These are phyloP conservation scores for Neurospora sp. DNA, from an alignment of 495 filamentous ascomycete species.

Conservation along the genomic window DNA sequence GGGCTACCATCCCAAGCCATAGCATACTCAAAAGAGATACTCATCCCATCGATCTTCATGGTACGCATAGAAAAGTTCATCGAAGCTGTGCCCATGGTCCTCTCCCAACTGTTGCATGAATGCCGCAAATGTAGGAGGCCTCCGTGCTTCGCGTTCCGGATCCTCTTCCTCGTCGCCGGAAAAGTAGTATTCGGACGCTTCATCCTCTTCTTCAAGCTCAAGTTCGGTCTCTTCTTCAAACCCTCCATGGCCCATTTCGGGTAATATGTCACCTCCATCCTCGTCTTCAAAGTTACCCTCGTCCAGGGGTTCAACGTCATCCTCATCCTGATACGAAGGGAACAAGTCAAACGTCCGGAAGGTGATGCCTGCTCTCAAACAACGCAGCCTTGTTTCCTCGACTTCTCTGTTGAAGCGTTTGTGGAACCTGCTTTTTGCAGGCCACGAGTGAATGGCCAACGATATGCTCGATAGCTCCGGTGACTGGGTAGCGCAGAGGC, in stretches of 20 bases:
- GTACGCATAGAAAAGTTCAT: constrained; percentile 25
- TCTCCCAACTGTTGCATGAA: constrained; percentile 21
- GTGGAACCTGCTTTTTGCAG: constrained; percentile 21
- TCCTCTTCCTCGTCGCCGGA: constrained; percentile 24
- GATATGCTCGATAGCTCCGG: constrained; percentile 17
- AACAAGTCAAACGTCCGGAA: constrained; percentile 24
- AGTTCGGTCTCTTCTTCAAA: constrained; percentile 9
- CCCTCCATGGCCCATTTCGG: not conserved
- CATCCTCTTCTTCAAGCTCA: constrained; percentile 27
- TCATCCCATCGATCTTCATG: constrained; percentile 29
- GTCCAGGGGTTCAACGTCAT: constrained; percentile 12
- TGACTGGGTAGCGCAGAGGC: constrained; percentile 12
- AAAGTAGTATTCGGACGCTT: constrained; percentile 27
- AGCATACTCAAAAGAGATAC: constrained; percentile 19
- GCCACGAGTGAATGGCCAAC: constrained; percentile 28
- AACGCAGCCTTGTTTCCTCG: constrained; percentile 12
- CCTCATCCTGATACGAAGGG: constrained; percentile 23
- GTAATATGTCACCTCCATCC: constrained; percentile 4
- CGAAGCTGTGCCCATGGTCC: constrained; percentile 23
- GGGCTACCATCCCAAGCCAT: not conserved
- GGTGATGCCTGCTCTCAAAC: constrained; percentile 16
- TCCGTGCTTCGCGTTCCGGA: constrained; percentile 21
- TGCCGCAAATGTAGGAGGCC: constrained; percentile 20
- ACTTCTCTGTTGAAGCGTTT: constrained; percentile 21
- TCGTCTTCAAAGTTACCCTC: constrained; percentile 12